Conservation (phyloP, 192 early-diverging fungal species). For the Jimgerdemannia lactiflua region DNA sequence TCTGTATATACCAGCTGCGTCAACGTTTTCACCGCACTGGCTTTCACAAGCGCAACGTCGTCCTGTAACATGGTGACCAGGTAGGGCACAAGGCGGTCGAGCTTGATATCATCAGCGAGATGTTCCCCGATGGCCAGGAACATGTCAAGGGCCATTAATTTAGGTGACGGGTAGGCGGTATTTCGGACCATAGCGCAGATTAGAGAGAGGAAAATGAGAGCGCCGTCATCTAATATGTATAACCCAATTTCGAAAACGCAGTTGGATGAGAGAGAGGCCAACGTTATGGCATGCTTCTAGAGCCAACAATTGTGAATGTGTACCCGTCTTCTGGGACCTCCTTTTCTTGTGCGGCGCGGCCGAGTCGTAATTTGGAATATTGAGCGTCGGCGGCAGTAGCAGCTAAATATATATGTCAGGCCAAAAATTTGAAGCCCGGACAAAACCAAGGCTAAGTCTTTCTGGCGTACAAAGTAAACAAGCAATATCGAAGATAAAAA, state of each 20-base stretch:
- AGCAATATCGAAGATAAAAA: too few relatives aligned
- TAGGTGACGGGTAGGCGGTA: constrained; percentile 64
- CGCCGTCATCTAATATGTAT: constrained; percentile 51
- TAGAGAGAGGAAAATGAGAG: constrained; percentile 62
- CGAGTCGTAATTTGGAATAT: constrained; percentile 25
- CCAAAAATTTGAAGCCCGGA: too few relatives aligned
- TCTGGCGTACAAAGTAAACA: too few relatives aligned
- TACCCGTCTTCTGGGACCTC: neutral
- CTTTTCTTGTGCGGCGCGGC: neutral
- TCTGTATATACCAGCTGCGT: constrained; percentile 60
- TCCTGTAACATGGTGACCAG: constrained; percentile 64
- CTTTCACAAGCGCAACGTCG: constrained; percentile 58
- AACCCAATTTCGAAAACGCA: constrained; percentile 2
- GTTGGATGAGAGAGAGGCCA: neutral
- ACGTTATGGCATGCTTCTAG: too few relatives aligned
- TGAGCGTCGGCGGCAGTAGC: neutral
- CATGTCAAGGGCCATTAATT: constrained; percentile 71
- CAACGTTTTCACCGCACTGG: constrained; percentile 60
- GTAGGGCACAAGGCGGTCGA: constrained; percentile 80
- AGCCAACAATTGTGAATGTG: neutral
- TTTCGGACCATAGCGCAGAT: constrained; percentile 72
- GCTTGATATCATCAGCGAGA: constrained; percentile 65
- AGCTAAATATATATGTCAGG: neutral
- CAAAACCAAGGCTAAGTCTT: too few relatives aligned
- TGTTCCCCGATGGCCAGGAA: constrained; percentile 63